These are phyloP conservation scores for Nakataea oryzae DNA, from an alignment of 2,329 filamentous ascomycete species.

Conservation along the genomic window DNA sequence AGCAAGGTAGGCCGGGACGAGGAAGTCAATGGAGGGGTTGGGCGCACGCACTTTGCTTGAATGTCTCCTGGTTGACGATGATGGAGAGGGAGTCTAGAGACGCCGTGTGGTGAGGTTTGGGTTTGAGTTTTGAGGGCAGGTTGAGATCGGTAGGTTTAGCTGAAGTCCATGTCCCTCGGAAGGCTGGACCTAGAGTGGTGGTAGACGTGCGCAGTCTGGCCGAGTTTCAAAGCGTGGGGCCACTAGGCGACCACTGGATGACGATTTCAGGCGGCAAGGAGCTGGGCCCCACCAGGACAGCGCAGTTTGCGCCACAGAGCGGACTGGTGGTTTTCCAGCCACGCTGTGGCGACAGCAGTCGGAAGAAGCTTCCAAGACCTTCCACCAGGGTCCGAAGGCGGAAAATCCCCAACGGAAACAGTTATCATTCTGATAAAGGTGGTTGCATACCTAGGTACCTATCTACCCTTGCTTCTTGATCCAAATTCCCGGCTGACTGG, in stretches of 20 bases:
- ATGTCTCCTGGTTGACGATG: constrained; percentile 6
- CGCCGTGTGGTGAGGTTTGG: constrained; percentile 1
- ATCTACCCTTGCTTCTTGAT: no score
- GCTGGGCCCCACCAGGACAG: background rate
- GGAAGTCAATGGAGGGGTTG: background rate
- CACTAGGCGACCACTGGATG: constrained; percentile 6
- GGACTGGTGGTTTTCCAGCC: background rate
- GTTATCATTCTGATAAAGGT: no score
- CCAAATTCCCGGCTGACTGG: no score
- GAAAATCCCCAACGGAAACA: no score
- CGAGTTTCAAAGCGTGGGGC: background rate
- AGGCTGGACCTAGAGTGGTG: background rate
- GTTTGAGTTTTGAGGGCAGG: background rate
- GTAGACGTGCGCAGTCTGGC: background rate
- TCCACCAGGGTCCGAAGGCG: background rate
- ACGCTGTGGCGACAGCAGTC: background rate
- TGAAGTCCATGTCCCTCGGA: background rate
- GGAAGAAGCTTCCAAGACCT: background rate
- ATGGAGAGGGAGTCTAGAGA: constrained; percentile 4
- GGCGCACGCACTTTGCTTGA: background rate
- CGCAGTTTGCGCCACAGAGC: background rate
- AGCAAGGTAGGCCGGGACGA: background rate
- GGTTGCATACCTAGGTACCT: no score
- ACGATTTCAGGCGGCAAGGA: constrained; percentile 2
- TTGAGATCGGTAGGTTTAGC: constrained; percentile 1